Base-by-base conservation (phyloP, 2,329 filamentous ascomycete species). In the Dryadomyces quercivorus region DNA sequence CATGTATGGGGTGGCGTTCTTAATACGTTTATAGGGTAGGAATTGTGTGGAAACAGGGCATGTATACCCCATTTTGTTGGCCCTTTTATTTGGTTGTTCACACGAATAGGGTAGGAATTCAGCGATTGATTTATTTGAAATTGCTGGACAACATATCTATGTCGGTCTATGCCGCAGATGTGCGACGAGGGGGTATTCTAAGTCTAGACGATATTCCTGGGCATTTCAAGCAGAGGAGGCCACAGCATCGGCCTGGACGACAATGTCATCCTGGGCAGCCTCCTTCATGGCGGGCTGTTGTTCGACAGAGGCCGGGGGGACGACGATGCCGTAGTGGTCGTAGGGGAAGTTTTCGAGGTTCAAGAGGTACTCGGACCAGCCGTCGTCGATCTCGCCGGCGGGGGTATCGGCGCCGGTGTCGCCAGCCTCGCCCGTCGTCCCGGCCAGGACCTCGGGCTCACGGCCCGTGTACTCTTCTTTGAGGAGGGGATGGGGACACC, bases 401-500 rank as follows among this genome's bases (percentile, higher is more conserved):
- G 79, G 73, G 59, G 82, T 75, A 57, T 72, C 62, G 53, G 80
- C 77, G 4, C 76, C 70, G 3, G 63, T 61, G 1, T 69, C 69
- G 13, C 76, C 77, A 0, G 77, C 85, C 69, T 86, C 82, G 1
- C 86, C 87, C 22, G 85, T 90, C 61, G 82, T 71, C 0, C 91
- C 93, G 0, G 93, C 92, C 21, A 98, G 72, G 2, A 98, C 88
- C 65, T 90, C 81, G 12, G 77, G 77, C 71, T 95, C 89, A 46
- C 84, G 77, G 1, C 86, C 90, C 44, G 75, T 72, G 62, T 88
- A 95, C 66, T 92, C 87, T 52, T 80, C 74, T 70, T 86, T 75
- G 52, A 98, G 71, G 64, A 81, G 87, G 1, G 82, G 80, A 69
- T 97, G 90, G 22, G 93, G 93, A 61, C 82, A 85, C 93, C 93